These are phyloP conservation scores for Penicillium steckii DNA, from an alignment of 495 filamentous ascomycete species.

Conservation along the genomic window DNA sequence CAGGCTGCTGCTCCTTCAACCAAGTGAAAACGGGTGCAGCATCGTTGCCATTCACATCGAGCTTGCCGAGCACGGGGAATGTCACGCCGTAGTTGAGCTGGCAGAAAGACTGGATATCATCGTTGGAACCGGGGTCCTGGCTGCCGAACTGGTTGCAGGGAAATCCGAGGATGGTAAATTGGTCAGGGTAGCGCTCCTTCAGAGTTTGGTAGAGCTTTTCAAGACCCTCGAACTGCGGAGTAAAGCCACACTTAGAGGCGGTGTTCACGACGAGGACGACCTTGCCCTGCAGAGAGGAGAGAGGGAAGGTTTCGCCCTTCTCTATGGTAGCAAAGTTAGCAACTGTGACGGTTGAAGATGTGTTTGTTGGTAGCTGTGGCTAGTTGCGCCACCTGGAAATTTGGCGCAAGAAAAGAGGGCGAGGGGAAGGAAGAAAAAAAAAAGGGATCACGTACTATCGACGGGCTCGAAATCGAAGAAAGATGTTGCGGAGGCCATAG, in stretches of 20 bases:
- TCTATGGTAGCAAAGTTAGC: constrained; percentile 51
- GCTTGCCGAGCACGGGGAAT: constrained; percentile 90
- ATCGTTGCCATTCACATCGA: constrained; percentile 84
- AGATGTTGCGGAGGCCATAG: constrained; percentile 83
- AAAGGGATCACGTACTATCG: constrained; percentile 59
- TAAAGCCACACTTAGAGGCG: constrained; percentile 99
- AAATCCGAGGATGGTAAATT: constrained; percentile 89
- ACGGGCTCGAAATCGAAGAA: constrained; percentile 91
- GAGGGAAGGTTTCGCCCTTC: constrained; percentile 67
- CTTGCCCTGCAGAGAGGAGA: constrained; percentile 75
- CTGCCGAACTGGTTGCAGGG: constrained; percentile 96
- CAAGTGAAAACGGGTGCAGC: constrained; percentile 82
- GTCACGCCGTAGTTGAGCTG: constrained; percentile 91
- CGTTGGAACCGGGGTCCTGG: constrained; percentile 87
- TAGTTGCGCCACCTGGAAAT: neutral
- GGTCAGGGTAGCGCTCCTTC: constrained; percentile 62
- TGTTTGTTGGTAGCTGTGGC: neutral
- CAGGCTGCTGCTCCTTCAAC: constrained; percentile 83
- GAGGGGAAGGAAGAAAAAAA: neutral
- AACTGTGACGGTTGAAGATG: constrained; percentile 10
- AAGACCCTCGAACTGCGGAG: constrained; percentile 89
- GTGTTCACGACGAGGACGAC: constrained; percentile 96
- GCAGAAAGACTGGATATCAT: constrained; percentile 91
- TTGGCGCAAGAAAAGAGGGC: neutral
- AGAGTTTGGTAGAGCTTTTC: constrained; percentile 86